Percentiles rank a stretch among this genome's conserved stretches.
Conservation (phyloP, 495 filamentous ascomycete genomes). For the Pseudomonodictys pantanalensis region DNA sequence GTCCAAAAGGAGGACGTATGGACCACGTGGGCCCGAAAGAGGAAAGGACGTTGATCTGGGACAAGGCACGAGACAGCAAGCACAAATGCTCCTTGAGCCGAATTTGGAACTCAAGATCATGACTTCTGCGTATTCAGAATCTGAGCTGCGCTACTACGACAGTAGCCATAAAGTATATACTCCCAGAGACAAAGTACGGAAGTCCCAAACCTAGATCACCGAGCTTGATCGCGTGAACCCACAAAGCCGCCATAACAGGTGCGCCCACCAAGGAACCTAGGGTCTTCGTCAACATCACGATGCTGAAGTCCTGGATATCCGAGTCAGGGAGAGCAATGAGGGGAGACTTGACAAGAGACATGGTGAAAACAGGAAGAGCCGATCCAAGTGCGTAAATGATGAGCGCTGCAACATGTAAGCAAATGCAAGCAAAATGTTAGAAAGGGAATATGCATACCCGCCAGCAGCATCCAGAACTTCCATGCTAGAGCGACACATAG, state of each 20-base stretch:
- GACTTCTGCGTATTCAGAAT: constrained; percentile 14
- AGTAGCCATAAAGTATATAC: constrained; percentile 22
- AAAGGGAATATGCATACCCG: background rate
- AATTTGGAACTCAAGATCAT: background rate
- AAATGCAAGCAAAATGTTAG: background rate
- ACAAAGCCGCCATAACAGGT: constrained; percentile 32
- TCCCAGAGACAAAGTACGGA: constrained; percentile 33
- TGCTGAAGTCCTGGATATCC: constrained; percentile 32
- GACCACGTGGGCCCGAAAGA: no score
- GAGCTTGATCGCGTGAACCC: constrained; percentile 27
- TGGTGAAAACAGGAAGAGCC: constrained; percentile 33
- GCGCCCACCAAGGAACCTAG: constrained; percentile 29
- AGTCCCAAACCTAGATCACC: constrained; percentile 26
- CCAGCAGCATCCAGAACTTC: constrained; percentile 30
- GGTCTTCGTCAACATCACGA: constrained; percentile 30
- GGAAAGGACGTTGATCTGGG: no score
- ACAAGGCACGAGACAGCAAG: no score
- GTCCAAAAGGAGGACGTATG: background rate
- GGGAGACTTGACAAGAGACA: constrained; percentile 31
- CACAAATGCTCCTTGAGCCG: no score
- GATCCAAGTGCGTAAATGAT: constrained; percentile 33
- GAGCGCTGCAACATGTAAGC: constrained; percentile 15
- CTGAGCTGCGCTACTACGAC: constrained; percentile 12
- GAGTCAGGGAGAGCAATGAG: constrained; percentile 23
- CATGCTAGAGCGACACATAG: constrained; percentile 25